Evolutionary conservation across 2,329 filamentous ascomycete genomes (phyloP), one percentile per base, ranked within the genome.

Genomic region (Monosporascus sp.): DNA sequence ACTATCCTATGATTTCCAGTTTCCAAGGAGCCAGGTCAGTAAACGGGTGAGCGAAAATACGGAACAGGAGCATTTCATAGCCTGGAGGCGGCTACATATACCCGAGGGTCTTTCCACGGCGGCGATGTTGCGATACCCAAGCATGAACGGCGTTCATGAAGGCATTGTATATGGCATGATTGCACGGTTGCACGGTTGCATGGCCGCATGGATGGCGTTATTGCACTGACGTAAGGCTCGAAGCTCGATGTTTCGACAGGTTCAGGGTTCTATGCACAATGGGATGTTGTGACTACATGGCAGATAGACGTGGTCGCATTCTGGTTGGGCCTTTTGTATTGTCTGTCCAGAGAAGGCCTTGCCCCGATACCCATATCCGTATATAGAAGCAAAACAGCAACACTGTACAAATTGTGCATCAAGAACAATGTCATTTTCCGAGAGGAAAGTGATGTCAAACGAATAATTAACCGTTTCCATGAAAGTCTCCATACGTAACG

Each of bases 111-210:
- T 46, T 15, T 46, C 25, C 25, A 25, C 14, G 24, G 43, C 2
- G 9, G 24, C 43, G 24, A 25, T 25, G 11, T 44, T 51, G 47
- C 59, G 62, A 65, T 65, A 63, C 61, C 62, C 55, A 57, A 43
- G 43, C 48, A 44, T 54, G 52, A 48, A 51, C 57, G 43, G 43
- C 24, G 43, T 24, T 46, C 14, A 46, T 53, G 5, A 18, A n/a
- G 35, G 25, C 15, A 41, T 25, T n/a, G 6, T 14, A 41, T 22
- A 41, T 20, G 38, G 20, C 43, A 14, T 44, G 39, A 43, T 18
- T 43, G 17, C n/a, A 18, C 15, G 18, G 41, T 18, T 43, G 17
- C n/a, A 18, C 15, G 18, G 41, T 37, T 31, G 48, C 49, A 47
- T 50, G 20, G 37, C 38, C 25, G 47, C 47, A 52, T 18, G 41